Percentiles rank a stretch among this genome's conserved stretches.
These are phyloP conservation scores for Scenedesmus sp. DNA, from an alignment of 163 green algal species.

Conservation along the genomic window DNA sequence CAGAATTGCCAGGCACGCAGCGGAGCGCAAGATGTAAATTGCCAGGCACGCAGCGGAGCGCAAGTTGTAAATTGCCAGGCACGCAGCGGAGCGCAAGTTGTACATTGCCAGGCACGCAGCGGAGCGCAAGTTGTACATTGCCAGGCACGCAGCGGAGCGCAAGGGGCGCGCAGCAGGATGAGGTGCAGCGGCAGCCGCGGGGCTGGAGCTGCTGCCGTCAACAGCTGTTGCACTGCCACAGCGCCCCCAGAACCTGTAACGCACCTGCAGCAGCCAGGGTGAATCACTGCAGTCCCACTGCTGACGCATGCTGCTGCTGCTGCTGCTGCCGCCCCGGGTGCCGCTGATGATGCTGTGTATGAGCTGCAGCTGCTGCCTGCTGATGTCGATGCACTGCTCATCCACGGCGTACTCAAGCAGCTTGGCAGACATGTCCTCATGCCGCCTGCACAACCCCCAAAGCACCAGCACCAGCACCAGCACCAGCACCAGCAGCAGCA, in stretches of 20 bases:
- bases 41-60: too few species aligned
- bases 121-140: too few species aligned
- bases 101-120: too few species aligned
- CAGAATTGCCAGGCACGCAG: too few species aligned
- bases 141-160: too few species aligned
- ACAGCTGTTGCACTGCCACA: neutral
- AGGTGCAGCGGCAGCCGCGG: too few species aligned
- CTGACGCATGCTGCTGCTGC: neutral
- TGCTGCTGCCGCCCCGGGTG: neutral
- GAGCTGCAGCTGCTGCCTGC: neutral
- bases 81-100: too few species aligned
- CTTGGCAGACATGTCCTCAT: slow-evolving; percentile 85
- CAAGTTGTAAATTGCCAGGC: too few species aligned
- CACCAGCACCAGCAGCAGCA: neutral
- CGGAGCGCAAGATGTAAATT: too few species aligned
- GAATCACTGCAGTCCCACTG: slow-evolving; percentile 57
- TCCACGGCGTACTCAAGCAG: slow-evolving; percentile 82
- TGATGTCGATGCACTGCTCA: slow-evolving; percentile 64
- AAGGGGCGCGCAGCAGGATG: too few species aligned
- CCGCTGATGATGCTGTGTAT: slow-evolving; percentile 38
- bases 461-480: neutral
- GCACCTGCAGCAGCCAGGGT: slow-evolving; percentile 89
- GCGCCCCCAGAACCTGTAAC: slow-evolving; percentile 58
- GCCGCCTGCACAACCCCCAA: slow-evolving; percentile 67
- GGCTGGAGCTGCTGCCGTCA: neutral